Evolutionary conservation across 768 basidiomycete species (phyloP).

Genomic region (Boletus edulis): DNA sequence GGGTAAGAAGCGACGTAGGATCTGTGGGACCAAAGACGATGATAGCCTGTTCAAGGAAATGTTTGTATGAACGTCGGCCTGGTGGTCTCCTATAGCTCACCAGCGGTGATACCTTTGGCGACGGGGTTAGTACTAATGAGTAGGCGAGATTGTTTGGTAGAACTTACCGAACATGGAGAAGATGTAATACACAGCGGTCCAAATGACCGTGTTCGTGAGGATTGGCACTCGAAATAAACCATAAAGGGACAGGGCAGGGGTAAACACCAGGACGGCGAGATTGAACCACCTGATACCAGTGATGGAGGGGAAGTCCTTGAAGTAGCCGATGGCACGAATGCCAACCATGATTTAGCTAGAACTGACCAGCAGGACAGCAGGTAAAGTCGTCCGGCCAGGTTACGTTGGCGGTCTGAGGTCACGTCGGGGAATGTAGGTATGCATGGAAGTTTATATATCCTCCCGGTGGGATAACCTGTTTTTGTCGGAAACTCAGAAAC

Average conservation of each 20-base stretch:
- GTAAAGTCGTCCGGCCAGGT: background rate
- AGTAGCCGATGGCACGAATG: conserved; percentile 5
- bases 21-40: conserved; percentile 84
- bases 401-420: conserved; percentile 9
- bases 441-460: conserved; percentile 28
- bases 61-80: background rate
- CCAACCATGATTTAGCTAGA: conserved; percentile 10
- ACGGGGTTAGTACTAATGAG: conserved; percentile 12
- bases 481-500: background rate
- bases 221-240: conserved; percentile 54
- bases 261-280: conserved; percentile 61
- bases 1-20: conserved; percentile 73
- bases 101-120: conserved; percentile 50
- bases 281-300: conserved; percentile 76
- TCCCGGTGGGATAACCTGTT: conserved; percentile 21
- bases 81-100: conserved; percentile 21
- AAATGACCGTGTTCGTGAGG: conserved; percentile 53
- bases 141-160: conserved; percentile 1
- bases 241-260: conserved; percentile 69
- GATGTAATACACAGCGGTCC: conserved; percentile 72
- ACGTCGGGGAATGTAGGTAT: conserved; percentile 14
- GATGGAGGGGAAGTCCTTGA: conserved; percentile 44
- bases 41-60: conserved; percentile 52
- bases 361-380: conserved; percentile 2
- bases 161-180: conserved; percentile 80